A percentile compares a stretch with the other conserved stretches of the same genome.
Conservation (phyloP, 2,329 filamentous ascomycete genomes). For the Clonostachys rhizophaga region DNA sequence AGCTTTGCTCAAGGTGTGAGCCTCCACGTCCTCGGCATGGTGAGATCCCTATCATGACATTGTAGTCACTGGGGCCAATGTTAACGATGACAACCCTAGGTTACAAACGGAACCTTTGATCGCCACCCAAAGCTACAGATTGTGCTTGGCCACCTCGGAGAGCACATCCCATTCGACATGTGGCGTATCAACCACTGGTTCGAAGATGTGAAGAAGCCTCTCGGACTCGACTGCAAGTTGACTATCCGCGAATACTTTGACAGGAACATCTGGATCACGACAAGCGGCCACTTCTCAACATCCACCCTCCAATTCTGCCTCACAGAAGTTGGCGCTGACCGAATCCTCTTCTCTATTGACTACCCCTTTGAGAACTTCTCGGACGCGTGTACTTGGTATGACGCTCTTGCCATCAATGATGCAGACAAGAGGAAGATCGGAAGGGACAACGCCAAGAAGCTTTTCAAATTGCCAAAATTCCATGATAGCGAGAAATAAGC, state of each 20-base stretch:
- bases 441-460: constrained; percentile 33
- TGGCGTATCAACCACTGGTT: constrained; percentile 51
- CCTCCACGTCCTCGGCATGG: constrained; percentile 49
- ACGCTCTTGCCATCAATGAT: constrained; percentile 24
- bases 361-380: constrained; percentile 45
- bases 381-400: constrained; percentile 35
- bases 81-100: no score
- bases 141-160: constrained; percentile 41
- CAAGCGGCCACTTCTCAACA: constrained; percentile 50
- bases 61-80: no score
- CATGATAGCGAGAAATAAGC: constrained; percentile 13
- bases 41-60: no score
- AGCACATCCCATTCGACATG: constrained; percentile 43
- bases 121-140: constrained; percentile 37
- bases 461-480: constrained; percentile 30
- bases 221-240: constrained; percentile 41
- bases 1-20: constrained; percentile 55
- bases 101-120: constrained; percentile 46
- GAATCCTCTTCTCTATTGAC: constrained; percentile 48
- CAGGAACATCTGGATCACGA: constrained; percentile 52
- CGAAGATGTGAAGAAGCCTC: constrained; percentile 47
- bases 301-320: constrained; percentile 43
- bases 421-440: constrained; percentile 31
- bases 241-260: constrained; percentile 47
- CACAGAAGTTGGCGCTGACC: constrained; percentile 39